Base-by-base conservation (phyloP, 371 early-diverging fungal genomes). In the Vairimorpha ceranae region DNA sequence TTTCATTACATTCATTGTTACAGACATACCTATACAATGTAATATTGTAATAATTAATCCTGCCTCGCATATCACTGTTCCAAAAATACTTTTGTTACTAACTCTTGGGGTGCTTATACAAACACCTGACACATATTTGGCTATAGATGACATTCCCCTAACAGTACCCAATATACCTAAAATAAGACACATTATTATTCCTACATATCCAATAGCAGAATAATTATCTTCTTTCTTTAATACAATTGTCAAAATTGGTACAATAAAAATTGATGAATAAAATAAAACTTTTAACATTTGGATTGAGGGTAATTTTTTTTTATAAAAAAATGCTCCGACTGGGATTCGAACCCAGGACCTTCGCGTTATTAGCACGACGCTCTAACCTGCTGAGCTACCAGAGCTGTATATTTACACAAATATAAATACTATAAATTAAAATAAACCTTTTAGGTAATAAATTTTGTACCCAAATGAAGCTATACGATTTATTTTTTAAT, bases 31-130 rank as follows among this genome's bases (percentile, higher is more conserved):
- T 35, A 80, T 72, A 43, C 72, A 78, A 30, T 66, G 65, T 21
- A 82, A 60, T 25, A 84, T 67, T 35, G 79, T 71, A 48, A 66
- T 60, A 14, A 83, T 61, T 29, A 83, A 65, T 36, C 83, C 83
- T 45, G 82, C 82, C 45, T 84, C 85, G 60, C 85, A 84, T 17
- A 84, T 80, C 27, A 83, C 81, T 41, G 77, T 82, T 38, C 85
- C 85, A 7, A 84, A 46, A 10, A 84, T 51, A 17, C 80, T 61
- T 68, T 83, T 81, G 21, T 77, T 74, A 21, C 78, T 80, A 30
- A 84, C 68, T 30, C 74, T 43, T 21, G 85, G 85, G 0, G 54
- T 54, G 33, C 65, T 65, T 29, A 84, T 79, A 32, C 77, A 78
- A 33, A 80, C 75, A 10, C 83, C 85, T 59, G 76, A 63, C 25